A percentile compares a stretch with the other conserved stretches of the same genome.
Evolutionary conservation across 768 basidiomycete genomes (phyloP).

Genomic region (Rhizopogon vulgaris): DNA sequence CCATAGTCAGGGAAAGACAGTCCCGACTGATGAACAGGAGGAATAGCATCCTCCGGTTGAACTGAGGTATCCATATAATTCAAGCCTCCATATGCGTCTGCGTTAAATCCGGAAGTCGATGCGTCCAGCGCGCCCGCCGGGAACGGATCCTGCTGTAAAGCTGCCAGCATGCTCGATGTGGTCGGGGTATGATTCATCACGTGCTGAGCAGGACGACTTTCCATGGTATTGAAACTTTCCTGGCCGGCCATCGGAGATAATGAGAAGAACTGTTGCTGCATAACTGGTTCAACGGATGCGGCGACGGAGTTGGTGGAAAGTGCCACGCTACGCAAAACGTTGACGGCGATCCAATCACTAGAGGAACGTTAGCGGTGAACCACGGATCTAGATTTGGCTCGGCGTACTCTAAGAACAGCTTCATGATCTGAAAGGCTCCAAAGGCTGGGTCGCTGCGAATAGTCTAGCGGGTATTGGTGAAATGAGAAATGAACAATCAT

Average conservation of each 20-base stretch:
- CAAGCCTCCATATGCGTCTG: slow-evolving; percentile 65
- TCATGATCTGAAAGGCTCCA: slow-evolving; percentile 88
- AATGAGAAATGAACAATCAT: background rate
- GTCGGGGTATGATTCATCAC: slow-evolving; percentile 79
- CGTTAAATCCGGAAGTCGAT: slow-evolving; percentile 51
- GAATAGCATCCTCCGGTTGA: slow-evolving; percentile 57
- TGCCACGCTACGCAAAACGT: slow-evolving; percentile 80
- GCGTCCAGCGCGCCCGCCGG: slow-evolving; percentile 62
- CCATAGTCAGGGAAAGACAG: slow-evolving; percentile 70
- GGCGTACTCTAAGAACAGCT: slow-evolving; percentile 83
- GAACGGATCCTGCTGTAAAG: slow-evolving; percentile 74
- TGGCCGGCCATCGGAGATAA: slow-evolving; percentile 88
- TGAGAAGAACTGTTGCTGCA: slow-evolving; percentile 85
- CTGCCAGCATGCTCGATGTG: slow-evolving; percentile 87
- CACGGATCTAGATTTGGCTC: slow-evolving; percentile 1
- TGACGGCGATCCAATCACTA: slow-evolving; percentile 90
- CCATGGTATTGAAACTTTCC: slow-evolving; percentile 66
- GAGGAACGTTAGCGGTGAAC: slow-evolving; percentile 12
- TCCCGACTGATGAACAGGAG: slow-evolving; percentile 52
- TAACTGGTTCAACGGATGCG: slow-evolving; percentile 85
- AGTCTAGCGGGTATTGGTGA: slow-evolving; percentile 43
- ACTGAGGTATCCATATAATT: slow-evolving; percentile 73
- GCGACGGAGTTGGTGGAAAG: slow-evolving; percentile 88
- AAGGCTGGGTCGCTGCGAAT: slow-evolving; percentile 91
- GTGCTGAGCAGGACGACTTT: slow-evolving; percentile 48